A percentile compares a stretch with the other conserved stretches of the same genome.
These are phyloP conservation scores for Lactarius indigo DNA, from an alignment of 768 basidiomycete species.

Conservation along the genomic window DNA sequence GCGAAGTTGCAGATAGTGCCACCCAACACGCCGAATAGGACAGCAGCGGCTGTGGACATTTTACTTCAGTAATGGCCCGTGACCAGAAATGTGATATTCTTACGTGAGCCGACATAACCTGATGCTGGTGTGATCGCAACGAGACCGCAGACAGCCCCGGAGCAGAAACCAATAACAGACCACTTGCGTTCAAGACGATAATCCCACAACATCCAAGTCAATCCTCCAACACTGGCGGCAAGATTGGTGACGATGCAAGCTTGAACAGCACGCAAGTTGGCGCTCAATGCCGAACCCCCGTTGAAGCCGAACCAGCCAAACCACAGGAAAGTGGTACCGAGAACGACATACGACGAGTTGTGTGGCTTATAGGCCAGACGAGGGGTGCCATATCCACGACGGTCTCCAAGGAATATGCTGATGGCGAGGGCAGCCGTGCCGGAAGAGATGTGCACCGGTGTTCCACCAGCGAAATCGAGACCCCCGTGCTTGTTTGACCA, in stretches of 20 bases:
- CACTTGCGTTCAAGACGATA: slow-evolving; percentile 91
- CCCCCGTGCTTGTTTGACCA: slow-evolving; percentile 78
- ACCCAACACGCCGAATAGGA: slow-evolving; percentile 81
- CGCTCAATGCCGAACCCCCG: slow-evolving; percentile 86
- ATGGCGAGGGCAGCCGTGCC: slow-evolving; percentile 90
- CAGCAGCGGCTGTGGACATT: slow-evolving; percentile 57
- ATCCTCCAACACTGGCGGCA: slow-evolving; percentile 81
- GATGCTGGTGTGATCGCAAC: slow-evolving; percentile 89
- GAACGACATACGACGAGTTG: slow-evolving; percentile 86
- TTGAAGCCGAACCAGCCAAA: slow-evolving; percentile 97
- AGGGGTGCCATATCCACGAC: slow-evolving; percentile 88
- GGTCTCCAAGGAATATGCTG: slow-evolving; percentile 86
- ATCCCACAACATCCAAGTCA: slow-evolving; percentile 96
- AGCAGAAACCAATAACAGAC: slow-evolving; percentile 93
- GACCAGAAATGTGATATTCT: slow-evolving; percentile 29
- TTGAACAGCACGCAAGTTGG: slow-evolving; percentile 81
- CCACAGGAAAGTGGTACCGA: slow-evolving; percentile 95
- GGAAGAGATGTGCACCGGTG: slow-evolving; percentile 94
- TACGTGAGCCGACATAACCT: slow-evolving; percentile 75
- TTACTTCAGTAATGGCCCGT: slow-evolving; percentile 13
- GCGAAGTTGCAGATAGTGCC: slow-evolving; percentile 89
- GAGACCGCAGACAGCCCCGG: slow-evolving; percentile 86
- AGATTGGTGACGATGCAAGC: slow-evolving; percentile 94
- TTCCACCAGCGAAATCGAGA: slow-evolving; percentile 93
- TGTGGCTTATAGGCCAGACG: slow-evolving; percentile 91